These are phyloP conservation scores for Heliosperma pusillum DNA, from an alignment of 148 eudicot species.

Conservation along the genomic window DNA sequence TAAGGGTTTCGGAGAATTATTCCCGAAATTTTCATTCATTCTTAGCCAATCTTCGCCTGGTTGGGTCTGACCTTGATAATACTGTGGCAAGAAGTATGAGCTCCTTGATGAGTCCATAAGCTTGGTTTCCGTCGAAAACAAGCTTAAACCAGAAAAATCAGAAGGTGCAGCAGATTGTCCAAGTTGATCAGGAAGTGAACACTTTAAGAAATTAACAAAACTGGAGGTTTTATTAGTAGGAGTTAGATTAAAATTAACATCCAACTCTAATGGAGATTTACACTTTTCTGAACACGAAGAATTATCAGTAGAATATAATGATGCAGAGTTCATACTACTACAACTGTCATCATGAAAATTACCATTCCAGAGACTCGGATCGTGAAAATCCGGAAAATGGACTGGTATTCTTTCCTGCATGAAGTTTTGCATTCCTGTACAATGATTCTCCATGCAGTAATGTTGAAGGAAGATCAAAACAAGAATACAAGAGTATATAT, in stretches of 20 bases:
- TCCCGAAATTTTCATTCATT: conserved; percentile 31
- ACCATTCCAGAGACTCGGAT: conserved; percentile 11
- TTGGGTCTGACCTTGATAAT: conserved; percentile 19
- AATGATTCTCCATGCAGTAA: conserved; percentile 42
- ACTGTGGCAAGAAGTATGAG: conserved; percentile 21
- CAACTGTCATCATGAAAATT: conserved; percentile 15
- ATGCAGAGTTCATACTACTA: neutral
- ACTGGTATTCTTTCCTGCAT: conserved; percentile 32
- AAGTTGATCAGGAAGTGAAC: conserved; percentile 31
- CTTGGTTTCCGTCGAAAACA: conserved; percentile 20
- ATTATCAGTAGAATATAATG: conserved; percentile 10
- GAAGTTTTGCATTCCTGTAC: conserved; percentile 31
- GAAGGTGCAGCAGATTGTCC: conserved; percentile 1
- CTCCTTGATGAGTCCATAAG: neutral
- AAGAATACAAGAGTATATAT: conserved; percentile 4
- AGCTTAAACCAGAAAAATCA: conserved; percentile 16
- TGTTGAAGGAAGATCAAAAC: neutral
- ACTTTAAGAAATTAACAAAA: conserved; percentile 45
- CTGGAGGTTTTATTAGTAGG: conserved; percentile 15
- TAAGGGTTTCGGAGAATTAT: conserved; percentile 28
- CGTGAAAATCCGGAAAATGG: conserved; percentile 9
- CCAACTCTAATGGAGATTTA: neutral
- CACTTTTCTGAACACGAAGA: conserved; percentile 14
- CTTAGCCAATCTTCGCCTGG: conserved; percentile 35
- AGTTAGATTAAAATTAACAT: conserved; percentile 20